A percentile compares a stretch with the other conserved stretches of the same genome.
Evolutionary conservation across 2,329 filamentous ascomycete species (phyloP).

Genomic region (Colletotrichum sp.): DNA sequence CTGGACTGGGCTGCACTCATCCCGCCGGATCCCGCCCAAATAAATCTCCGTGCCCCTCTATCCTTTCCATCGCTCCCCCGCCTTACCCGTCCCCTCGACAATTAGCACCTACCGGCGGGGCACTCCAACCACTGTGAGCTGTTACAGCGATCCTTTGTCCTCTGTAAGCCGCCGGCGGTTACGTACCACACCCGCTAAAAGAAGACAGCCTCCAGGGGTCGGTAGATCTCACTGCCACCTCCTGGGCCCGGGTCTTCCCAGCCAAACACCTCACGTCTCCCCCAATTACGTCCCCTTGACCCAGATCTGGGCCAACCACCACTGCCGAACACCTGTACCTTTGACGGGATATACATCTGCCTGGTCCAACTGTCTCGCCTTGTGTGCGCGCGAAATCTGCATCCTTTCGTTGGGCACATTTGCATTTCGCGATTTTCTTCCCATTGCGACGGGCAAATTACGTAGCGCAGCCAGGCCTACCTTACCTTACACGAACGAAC

Average conservation of each 20-base stretch:
- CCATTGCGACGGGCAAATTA: background rate
- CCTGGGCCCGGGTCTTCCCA: constrained; percentile 17
- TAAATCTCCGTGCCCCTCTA: constrained; percentile 11
- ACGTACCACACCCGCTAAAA: background rate
- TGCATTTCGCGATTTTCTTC: background rate
- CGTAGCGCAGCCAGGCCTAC: background rate
- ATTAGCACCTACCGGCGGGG: background rate
- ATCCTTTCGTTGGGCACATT: background rate
- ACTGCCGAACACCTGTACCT: background rate
- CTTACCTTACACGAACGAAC: background rate
- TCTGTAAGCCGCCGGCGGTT: background rate
- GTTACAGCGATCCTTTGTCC: background rate
- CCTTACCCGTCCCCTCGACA: background rate
- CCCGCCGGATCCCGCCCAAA: background rate
- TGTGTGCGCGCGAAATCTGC: background rate
- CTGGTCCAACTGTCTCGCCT: background rate
- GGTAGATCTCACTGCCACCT: constrained; percentile 25
- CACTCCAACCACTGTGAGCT: background rate
- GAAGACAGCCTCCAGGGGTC: background rate
- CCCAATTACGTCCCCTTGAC: background rate
- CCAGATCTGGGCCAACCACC: background rate
- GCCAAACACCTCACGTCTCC: background rate
- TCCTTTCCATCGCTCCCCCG: background rate
- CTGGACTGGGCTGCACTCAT: background rate
- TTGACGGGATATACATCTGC: background rate